Percentiles rank a stretch among this genome's conserved stretches.
Evolutionary conservation across 345 rosid species (phyloP).

Genomic region (Lepidium africanum): DNA sequence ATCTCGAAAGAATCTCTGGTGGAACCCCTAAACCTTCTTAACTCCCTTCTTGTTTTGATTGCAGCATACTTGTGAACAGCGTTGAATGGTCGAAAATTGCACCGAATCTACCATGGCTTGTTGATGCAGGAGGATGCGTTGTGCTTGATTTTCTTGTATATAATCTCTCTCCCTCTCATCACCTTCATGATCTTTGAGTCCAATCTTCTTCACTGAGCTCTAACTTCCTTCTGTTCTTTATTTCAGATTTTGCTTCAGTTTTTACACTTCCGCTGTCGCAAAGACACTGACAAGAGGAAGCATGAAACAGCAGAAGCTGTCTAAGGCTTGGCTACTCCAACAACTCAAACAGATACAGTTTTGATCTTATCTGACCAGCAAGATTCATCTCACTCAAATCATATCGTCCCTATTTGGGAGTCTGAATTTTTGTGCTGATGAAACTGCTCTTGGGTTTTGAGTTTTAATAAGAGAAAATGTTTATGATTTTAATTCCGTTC

Average conservation of each 20-base stretch:
- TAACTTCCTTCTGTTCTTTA: conserved; percentile 12
- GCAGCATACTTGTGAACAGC: conserved; percentile 62
- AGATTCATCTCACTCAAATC: neutral
- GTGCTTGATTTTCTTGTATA: conserved; percentile 68
- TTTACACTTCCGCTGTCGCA: conserved; percentile 40
- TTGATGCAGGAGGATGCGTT: conserved; percentile 80
- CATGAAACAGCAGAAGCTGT: conserved; percentile 16
- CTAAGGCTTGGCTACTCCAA: conserved; percentile 6
- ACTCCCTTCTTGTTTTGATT: conserved; percentile 1
- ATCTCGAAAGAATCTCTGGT: neutral
- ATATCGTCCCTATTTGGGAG: neutral
- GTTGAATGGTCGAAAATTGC: conserved; percentile 53
- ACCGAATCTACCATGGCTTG: conserved; percentile 82
- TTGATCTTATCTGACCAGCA: conserved; percentile 14
- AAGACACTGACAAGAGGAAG: conserved; percentile 18
- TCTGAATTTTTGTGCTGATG: neutral
- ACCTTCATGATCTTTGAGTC: neutral
- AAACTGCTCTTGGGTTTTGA: neutral
- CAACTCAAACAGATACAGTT: conserved; percentile 7
- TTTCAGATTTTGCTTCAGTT: conserved; percentile 68
- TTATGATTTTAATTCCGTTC: neutral
- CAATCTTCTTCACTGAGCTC: neutral
- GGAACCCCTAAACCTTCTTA: neutral
- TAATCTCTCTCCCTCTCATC: neutral
- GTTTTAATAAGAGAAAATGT: conserved; percentile 3